Evolutionary conservation across 306 rosid species (phyloP).

Genomic region (Albizia julibrissin): DNA sequence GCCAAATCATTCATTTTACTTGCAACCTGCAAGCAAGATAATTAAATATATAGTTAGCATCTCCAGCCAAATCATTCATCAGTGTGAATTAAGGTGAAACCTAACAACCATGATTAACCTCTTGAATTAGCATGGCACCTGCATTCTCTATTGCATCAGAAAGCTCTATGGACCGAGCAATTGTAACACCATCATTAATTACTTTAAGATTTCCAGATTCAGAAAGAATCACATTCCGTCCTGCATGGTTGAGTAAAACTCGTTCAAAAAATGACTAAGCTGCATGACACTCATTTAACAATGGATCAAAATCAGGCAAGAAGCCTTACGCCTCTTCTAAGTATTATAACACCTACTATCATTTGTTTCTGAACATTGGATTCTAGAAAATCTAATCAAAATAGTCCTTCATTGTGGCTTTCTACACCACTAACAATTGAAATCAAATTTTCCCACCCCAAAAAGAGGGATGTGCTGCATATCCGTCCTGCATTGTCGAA

Average conservation of each 20-base stretch:
- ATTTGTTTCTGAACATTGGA: background rate
- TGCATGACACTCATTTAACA: slow-evolving; percentile 20
- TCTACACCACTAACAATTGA: background rate
- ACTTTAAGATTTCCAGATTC: slow-evolving; percentile 71
- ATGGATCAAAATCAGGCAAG: slow-evolving; percentile 2
- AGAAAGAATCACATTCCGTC: slow-evolving; percentile 90
- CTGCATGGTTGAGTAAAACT: slow-evolving; percentile 48
- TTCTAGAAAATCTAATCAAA: background rate
- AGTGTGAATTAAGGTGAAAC: slow-evolving; percentile 33
- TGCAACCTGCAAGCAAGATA: slow-evolving; percentile 74
- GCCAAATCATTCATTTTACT: slow-evolving; percentile 89
- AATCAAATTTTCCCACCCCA: background rate
- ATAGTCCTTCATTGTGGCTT: too few relatives aligned
- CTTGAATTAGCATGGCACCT: slow-evolving; percentile 95
- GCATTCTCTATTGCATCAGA: slow-evolving; percentile 87
- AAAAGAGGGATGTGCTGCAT: background rate
- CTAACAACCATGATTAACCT: slow-evolving; percentile 78
- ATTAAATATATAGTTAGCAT: slow-evolving; percentile 29
- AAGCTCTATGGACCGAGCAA: slow-evolving; percentile 89
- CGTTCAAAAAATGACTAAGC: background rate
- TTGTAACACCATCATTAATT: slow-evolving; percentile 90
- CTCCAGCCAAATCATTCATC: slow-evolving; percentile 6
- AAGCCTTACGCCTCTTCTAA: background rate
- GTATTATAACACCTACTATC: background rate
- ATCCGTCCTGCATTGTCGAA: background rate